Base-by-base conservation (phyloP, 805 yeast species). In the Metschnikowia bowlesiae region DNA sequence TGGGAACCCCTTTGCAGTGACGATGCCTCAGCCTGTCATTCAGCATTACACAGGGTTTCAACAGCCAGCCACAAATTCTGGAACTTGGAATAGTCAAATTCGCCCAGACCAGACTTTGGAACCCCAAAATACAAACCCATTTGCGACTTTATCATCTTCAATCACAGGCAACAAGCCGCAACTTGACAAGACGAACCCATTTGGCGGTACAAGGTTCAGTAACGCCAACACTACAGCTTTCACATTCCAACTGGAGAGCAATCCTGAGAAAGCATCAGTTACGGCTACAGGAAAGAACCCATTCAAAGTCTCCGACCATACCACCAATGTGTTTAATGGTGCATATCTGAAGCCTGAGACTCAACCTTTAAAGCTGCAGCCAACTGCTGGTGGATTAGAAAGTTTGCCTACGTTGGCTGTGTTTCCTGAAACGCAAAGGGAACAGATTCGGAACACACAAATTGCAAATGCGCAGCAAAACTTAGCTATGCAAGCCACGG, bases 381-480 rank as follows among this genome's bases (percentile, higher is more conserved):
- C 81, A 2, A 84, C 89, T 1, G 86, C 89, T 33, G 92, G 91
- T 4, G 92, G 91, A 0, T 73, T 83, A 52, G 91, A 86, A 61
- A 70, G 71, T 46, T 64, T 85, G 40, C 84, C 84, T 8, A 85
- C 90, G 0, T 68, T 79, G 3, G 80, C 89, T 2, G 87, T 84
- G 8, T 86, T 84, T 58, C 89, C 88, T 0, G 82, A 83, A 57
- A 50, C 62, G 55, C 80, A 79, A 57, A 69, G 68, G 47, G 74
- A 69, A 32, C 70, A 69, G 16, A 74, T 69, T 47, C 66, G 64
- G 38, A 71, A 70, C 48, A 67, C 60, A 38, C 66, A 58, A 49
- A 59, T 73, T 52, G 60, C 64, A 39, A 68, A 69, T 49, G 80
- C 81, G 6, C 57, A 61, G 30, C 53, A 62, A 26, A 71, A 67